phyloP scores from a whole-genome alignment of 2,329 filamentous ascomycete genomes.

The Colletotrichum sp. region DNA sequence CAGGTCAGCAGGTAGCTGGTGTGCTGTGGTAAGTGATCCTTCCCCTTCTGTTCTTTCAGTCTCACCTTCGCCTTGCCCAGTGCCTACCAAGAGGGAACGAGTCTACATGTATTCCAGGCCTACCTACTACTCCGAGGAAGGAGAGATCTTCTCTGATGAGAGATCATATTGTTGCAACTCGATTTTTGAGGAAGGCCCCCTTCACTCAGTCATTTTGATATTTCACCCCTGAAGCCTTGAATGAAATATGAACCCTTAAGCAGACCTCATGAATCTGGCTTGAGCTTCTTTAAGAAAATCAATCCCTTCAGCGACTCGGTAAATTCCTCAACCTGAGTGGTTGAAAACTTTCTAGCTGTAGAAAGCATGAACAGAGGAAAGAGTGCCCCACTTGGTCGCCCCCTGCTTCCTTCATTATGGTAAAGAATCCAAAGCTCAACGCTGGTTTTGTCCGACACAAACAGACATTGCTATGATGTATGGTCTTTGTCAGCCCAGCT shows the following conservation, averaged over 20 bases:
- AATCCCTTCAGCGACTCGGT: neutral
- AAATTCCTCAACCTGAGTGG: neutral
- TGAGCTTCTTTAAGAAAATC: neutral
- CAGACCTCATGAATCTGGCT: neutral
- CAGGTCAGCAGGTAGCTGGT: neutral
- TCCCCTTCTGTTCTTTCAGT: neutral
- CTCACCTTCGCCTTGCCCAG: neutral
- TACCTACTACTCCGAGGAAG: neutral
- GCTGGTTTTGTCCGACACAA: neutral
- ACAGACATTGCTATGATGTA: neutral
- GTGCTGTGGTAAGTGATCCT: neutral
- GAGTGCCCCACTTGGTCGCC: neutral
- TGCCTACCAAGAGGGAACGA: neutral
- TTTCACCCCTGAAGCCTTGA: neutral
- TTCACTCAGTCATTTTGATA: neutral
- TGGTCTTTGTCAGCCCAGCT: neutral
- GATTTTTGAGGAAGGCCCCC: neutral
- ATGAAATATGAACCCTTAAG: neutral
- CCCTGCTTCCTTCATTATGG: neutral
- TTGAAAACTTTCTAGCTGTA: neutral
- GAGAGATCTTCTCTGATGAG: neutral
- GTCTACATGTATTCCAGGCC: neutral
- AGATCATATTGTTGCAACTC: neutral
- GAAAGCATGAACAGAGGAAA: neutral
- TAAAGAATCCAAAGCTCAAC: neutral